phyloP scores from a whole-genome alignment of 805 yeast species.

The Tetrapisispora taiwanensis region DNA sequence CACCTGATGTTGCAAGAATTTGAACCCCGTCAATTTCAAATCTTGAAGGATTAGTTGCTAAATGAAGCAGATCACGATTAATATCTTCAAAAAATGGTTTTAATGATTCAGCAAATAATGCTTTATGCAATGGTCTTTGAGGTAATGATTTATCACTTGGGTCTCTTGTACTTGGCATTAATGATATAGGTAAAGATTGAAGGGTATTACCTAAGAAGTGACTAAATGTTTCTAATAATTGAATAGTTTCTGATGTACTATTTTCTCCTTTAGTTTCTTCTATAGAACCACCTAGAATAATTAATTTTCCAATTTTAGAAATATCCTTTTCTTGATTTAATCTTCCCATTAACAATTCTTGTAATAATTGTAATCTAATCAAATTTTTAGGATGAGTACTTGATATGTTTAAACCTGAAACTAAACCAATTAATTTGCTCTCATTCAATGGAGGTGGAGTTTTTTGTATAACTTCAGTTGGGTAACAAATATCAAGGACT shows the following conservation, averaged over 20 bases:
- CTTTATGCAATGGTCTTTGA: slow-evolving; percentile 79
- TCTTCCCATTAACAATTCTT: slow-evolving; percentile 65
- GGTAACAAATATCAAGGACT: slow-evolving; percentile 69
- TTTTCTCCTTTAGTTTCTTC: slow-evolving; percentile 26
- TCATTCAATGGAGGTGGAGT: slow-evolving; percentile 23
- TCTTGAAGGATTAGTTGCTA: slow-evolving; percentile 69
- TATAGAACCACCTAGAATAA: slow-evolving; percentile 69
- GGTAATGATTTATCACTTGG: slow-evolving; percentile 82
- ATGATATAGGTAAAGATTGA: slow-evolving; percentile 52
- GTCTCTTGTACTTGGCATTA: slow-evolving; percentile 80
- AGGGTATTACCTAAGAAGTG: slow-evolving; percentile 46
- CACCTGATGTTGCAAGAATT: slow-evolving; percentile 73
- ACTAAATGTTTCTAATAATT: slow-evolving; percentile 51
- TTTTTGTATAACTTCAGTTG: slow-evolving; percentile 51
- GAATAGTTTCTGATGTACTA: slow-evolving; percentile 45
- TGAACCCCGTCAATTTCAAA: slow-evolving; percentile 46
- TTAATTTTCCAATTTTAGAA: slow-evolving; percentile 36
- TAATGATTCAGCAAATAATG: slow-evolving; percentile 45
- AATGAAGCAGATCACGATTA: slow-evolving; percentile 29
- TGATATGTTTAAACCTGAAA: slow-evolving; percentile 64
- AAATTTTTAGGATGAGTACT: slow-evolving; percentile 34
- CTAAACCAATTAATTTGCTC: slow-evolving; percentile 46
- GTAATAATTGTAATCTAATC: slow-evolving; percentile 45
- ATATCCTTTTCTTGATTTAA: slow-evolving; percentile 29
- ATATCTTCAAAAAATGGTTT: slow-evolving; percentile 33